Evolutionary conservation across 2,329 filamentous ascomycete genomes (phyloP), one percentile per base, ranked within the genome.

Genomic region (Talaromyces verruculosus): DNA sequence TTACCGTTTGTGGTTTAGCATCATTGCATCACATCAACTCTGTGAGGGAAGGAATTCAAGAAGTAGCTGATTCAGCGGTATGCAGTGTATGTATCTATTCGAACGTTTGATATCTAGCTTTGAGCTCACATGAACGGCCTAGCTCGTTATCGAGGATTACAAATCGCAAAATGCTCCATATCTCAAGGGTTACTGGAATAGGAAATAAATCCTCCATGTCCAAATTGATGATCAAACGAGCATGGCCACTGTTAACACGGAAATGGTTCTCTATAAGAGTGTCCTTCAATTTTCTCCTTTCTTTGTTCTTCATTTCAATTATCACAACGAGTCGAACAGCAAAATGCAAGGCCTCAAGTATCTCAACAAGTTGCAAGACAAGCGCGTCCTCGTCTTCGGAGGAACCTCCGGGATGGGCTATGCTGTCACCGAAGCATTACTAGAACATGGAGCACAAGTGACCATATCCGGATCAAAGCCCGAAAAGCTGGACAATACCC

Each of bases 351-450:
- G 10, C 4, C 59, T 58, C 8, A 66, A 66, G 19, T 66, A 59
- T 28, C 11, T 66, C 22, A 76, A 76, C 70, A 85, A 84, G 71
- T 81, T 86, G 35, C 67, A 75, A 25, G 74, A 72, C 69, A 73
- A 77, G 39, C 80, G 78, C 35, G 75, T 86, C 64, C 78, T 87
- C 62, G 74, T 87, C 68, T 76, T 86, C 30, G 85, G 85, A 39
- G 84, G 83, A 49, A 82, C 81, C 51, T 78, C 79, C 57, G 85
- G 85, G 63, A 82, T 87, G 43, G 85, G 84, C 43, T 85, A 80
- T 70, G 76, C 73, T 66, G 80, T 83, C 13, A 83, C 84, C 59
- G 82, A 85, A 79, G 82, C 81, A 5, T 74, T 76, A 51, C 71
- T 86, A 61, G 84, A 85, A 68, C 75, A 82, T 68, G 82, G 82